Percentiles rank a stretch among this genome's conserved stretches.
phyloP scores from a whole-genome alignment of 1,284 basidiomycete genomes.

The Sanghuangporus weigelae region DNA sequence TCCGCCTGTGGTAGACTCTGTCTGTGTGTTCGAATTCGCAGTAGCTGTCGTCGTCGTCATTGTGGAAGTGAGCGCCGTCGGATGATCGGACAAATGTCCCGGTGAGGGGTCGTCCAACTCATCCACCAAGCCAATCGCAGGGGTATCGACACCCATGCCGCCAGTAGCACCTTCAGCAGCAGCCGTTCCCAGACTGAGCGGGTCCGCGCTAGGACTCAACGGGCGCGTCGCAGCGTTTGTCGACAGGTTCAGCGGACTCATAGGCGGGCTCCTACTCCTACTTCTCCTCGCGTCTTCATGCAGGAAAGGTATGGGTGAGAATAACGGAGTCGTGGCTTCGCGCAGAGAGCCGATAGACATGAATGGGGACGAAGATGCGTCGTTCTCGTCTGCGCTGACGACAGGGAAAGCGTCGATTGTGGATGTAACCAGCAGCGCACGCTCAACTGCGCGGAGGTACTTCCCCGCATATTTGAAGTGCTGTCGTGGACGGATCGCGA shows the following conservation, averaged over 20 bases:
- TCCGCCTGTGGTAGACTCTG: not conserved
- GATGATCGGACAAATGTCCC: constrained; percentile 75
- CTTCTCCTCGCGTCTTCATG: constrained; percentile 63
- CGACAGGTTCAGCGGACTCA: constrained; percentile 58
- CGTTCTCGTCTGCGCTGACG: constrained; percentile 31
- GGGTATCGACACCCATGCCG: not conserved
- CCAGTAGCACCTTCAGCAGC: constrained; percentile 15
- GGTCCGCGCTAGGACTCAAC: constrained; percentile 27
- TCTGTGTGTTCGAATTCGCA: not conserved
- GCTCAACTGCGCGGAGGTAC: constrained; percentile 87
- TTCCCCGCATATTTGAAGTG: constrained; percentile 82
- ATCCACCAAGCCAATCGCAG: constrained; percentile 63
- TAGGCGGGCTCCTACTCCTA: constrained; percentile 53
- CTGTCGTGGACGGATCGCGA: constrained; percentile 65
- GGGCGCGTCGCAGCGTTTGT: constrained; percentile 24
- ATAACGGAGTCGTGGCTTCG: constrained; percentile 67
- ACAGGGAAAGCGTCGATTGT: constrained; percentile 63
- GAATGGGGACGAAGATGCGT: constrained; percentile 23
- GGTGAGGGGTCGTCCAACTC: constrained; percentile 78
- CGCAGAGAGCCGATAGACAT: constrained; percentile 40
- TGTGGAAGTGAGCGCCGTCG: constrained; percentile 62
- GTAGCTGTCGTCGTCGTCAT: constrained; percentile 32
- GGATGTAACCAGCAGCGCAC: constrained; percentile 82
- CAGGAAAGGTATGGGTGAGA: constrained; percentile 80
- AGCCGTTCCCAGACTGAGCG: constrained; percentile 20